Evolutionary conservation across 441 rosid genomes (phyloP), one percentile per base, ranked within the genome.

Genomic region (Populus trichocarpa): DNA sequence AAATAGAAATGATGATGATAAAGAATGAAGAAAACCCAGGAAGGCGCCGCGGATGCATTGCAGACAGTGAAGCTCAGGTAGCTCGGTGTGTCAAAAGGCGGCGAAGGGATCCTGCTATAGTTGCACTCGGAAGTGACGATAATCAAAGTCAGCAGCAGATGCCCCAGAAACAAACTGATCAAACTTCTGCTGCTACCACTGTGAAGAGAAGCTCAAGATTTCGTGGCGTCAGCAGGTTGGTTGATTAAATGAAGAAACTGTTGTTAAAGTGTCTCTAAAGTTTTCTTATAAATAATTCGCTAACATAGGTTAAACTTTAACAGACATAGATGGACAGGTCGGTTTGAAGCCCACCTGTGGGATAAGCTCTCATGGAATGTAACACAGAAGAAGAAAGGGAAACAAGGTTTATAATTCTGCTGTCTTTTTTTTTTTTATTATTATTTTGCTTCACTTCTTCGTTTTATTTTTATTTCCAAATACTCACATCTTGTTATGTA

Each of bases 311-410:
- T 10, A 4, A 71, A 42, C 50, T 69, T 11, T 26, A 71, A 67
- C 82, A 89, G 95, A 64, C 93, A 91, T 81, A 71, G 95, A 57
- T 91, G 93, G 95, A 91, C 95, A 1, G 91, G 91, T 13, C 74
- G 90, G 74, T 91, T 73, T 77, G 95, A 89, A 80, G 95, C 95
- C 23, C 95, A 89, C 74, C 69, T 91, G 80, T 91, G 95, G 95
- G 95, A 91, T 79, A 91, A 91, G 80, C 81, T 85, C 8, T 86
- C 93, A 4, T 91, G 95, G 95, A 91, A 89, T 76, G 85, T 79
- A 32, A 87, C 95, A 66, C 95, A 91, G 80, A 91, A 84, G 88
- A 91, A 91, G 88, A 91, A 91, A 82, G 95, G 95, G 67, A 89
- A 88, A 82, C 93, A 91, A 88, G 92, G 95, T 84, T 70, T 25